phyloP scores from a whole-genome alignment of 2,329 filamentous ascomycete genomes.

The Pyrenochaeta sp. region DNA sequence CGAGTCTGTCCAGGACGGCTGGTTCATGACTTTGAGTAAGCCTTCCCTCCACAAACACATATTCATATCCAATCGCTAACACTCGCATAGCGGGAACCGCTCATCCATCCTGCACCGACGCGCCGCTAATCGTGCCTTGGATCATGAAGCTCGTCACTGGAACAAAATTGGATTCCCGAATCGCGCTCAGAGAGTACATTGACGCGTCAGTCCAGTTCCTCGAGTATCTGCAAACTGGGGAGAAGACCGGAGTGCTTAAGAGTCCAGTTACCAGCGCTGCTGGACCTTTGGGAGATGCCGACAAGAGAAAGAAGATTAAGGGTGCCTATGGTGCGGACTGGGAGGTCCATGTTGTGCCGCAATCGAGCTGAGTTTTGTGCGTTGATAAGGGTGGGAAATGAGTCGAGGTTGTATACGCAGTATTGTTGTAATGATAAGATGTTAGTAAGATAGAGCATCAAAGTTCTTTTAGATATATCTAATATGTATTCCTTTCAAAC shows the following conservation, averaged over 20 bases:
- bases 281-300: constrained; percentile 39
- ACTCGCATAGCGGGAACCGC: constrained; percentile 45
- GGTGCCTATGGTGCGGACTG: constrained; percentile 46
- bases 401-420: too few relatives aligned
- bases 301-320: constrained; percentile 32
- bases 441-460: too few relatives aligned
- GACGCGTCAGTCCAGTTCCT: constrained; percentile 66
- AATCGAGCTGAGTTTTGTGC: background rate
- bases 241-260: constrained; percentile 57
- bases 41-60: constrained; percentile 4
- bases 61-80: constrained; percentile 5
- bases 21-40: constrained; percentile 54
- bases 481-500: too few relatives aligned
- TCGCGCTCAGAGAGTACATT: constrained; percentile 68
- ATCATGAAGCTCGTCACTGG: constrained; percentile 69
- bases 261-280: constrained; percentile 56
- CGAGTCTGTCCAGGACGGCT: constrained; percentile 55
- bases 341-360: constrained; percentile 54
- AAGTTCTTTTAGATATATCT: too few relatives aligned
- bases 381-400: too few relatives aligned
- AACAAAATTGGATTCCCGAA: constrained; percentile 63
- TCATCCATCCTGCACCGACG: constrained; percentile 72
- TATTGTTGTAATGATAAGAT: too few relatives aligned
- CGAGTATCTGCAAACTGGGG: constrained; percentile 51
- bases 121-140: constrained; percentile 68